Evolutionary conservation across 306 rosid species (phyloP).

Genomic region (Prunus salicina): DNA sequence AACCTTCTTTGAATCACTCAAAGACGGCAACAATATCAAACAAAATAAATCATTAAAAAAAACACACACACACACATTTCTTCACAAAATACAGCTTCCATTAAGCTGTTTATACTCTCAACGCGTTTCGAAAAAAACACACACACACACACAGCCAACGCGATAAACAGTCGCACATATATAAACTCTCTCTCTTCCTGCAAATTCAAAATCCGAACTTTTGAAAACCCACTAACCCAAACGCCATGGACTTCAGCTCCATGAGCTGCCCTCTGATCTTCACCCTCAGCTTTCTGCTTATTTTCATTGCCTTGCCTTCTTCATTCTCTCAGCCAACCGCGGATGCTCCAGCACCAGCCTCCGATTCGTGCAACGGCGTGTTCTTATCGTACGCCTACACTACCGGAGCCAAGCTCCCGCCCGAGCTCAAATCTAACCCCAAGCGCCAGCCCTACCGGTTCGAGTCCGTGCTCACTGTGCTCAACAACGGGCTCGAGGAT

Average conservation of each 20-base stretch:
- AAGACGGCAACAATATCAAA: slow-evolving; percentile 2
- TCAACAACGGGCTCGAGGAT: slow-evolving; percentile 74
- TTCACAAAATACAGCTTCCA: slow-evolving; percentile 14
- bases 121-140: slow-evolving; percentile 27
- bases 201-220: slow-evolving; percentile 16
- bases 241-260: slow-evolving; percentile 21
- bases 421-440: slow-evolving; percentile 39
- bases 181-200: slow-evolving; percentile 7
- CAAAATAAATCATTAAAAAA: background rate
- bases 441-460: slow-evolving; percentile 63
- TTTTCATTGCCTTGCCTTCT: slow-evolving; percentile 20
- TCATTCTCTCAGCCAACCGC: slow-evolving; percentile 33
- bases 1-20: slow-evolving; percentile 28
- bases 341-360: slow-evolving; percentile 25
- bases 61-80: background rate
- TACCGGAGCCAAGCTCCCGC: slow-evolving; percentile 44
- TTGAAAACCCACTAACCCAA: background rate
- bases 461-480: slow-evolving; percentile 64
- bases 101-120: slow-evolving; percentile 24
- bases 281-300: slow-evolving; percentile 4
- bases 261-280: slow-evolving; percentile 7
- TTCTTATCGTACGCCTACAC: slow-evolving; percentile 59
- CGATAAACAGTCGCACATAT: background rate
- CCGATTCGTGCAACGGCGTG: slow-evolving; percentile 62
- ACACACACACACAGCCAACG: background rate